Conservation (phyloP, 768 basidiomycete genomes). For the Auriscalpium microsporum region DNA sequence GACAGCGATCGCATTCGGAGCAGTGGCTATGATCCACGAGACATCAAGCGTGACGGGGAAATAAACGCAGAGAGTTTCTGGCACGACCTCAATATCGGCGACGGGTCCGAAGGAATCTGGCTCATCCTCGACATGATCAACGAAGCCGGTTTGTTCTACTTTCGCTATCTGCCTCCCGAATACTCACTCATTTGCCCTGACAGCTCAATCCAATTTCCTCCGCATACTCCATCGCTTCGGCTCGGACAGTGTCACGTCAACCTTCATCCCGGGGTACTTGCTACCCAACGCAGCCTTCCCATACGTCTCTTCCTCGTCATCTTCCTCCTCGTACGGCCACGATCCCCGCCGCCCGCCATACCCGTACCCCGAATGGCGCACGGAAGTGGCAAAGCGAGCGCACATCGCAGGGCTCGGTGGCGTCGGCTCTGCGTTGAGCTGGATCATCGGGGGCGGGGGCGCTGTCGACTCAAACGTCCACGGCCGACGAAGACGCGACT, state of each 20-base stretch:
- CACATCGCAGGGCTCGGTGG: constrained; percentile 15
- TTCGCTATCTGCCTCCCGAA: neutral
- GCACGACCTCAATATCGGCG: constrained; percentile 6
- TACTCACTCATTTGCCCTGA: neutral
- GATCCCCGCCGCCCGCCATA: neutral
- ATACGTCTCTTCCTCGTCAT: neutral
- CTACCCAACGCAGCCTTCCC: constrained; percentile 1
- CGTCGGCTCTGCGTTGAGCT: constrained; percentile 10
- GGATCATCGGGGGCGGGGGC: constrained; percentile 5
- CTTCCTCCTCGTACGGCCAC: neutral
- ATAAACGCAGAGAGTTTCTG: constrained; percentile 1
- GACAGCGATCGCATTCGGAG: neutral
- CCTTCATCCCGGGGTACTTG: constrained; percentile 7
- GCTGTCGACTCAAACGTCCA: neutral
- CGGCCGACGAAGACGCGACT: too few relatives aligned
- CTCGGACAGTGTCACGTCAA: constrained; percentile 5
- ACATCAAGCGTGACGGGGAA: neutral
- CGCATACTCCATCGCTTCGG: constrained; percentile 14
- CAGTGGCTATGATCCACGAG: constrained; percentile 3
- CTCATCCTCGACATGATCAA: constrained; percentile 11
- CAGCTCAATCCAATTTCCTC: constrained; percentile 10
- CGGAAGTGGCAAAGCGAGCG: constrained; percentile 13
- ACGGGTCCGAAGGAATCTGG: constrained; percentile 12
- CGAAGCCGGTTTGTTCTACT: constrained; percentile 4
- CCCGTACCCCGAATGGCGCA: constrained; percentile 21